Base-by-base conservation (phyloP, 2,329 filamentous ascomycete species). In the Fusarium austroafricanum region DNA sequence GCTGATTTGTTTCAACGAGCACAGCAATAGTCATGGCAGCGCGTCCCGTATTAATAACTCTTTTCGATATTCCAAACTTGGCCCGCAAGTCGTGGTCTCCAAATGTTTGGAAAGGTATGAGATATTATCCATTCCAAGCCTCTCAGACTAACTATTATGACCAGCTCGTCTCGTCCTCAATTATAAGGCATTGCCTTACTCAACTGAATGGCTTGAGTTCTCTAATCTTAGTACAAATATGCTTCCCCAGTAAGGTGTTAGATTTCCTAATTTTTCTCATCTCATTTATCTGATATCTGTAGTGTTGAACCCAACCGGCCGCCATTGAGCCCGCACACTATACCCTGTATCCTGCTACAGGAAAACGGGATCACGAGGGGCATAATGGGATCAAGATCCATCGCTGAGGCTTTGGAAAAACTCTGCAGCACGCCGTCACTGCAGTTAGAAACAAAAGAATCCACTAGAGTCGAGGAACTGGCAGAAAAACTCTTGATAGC, bases 41-140 rank as follows among this genome's bases (percentile, higher is more conserved):
- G n/a, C n/a, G 23, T 3, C 40, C n/a, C 1, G 21, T 47, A 10
- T 8, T 10, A 14, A 54, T 49, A 28, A 54, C 29, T 0, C 42
- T 54, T 4, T n/a, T 37, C 15, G 42, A 54, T 0, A 37, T 54
- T 7, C 51, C 42, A 10, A 54, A 28, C 10, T 10, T 37, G n/a
- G 33, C 50, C 8, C 29, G 15, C 5, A 49, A 49, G 7, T 54
- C 51, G 4, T 54, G 51, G 51, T 54, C 51, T 7, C 51, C 51
- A 21, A 49, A 54, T 29, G 42, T 47, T 10, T 54, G 42, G 51
- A 54, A 49, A 54, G 42, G 51, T 54, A 20, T 17, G 29, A 18
- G 6, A 18, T 21, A 7, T 7, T 3, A 8, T 4, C 14, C 6
- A 37, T 14, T 4, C 20, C 10, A 10, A 12, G 15, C 6, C 8